These are phyloP conservation scores for Apiospora rasikravindrae DNA, from an alignment of 2,329 filamentous ascomycete genomes.

Conservation along the genomic window DNA sequence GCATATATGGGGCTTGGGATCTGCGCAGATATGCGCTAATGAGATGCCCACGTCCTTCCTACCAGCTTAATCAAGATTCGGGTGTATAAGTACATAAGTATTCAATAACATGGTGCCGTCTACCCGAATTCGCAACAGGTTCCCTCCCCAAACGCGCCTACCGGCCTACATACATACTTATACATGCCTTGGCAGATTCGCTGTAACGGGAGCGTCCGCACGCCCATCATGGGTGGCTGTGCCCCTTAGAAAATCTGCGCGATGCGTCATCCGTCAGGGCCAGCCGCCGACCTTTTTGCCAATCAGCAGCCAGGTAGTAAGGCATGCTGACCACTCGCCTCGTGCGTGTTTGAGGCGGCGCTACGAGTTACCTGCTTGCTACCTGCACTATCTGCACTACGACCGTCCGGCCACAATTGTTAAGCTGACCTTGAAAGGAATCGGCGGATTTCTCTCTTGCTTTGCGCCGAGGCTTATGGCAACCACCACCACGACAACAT, in stretches of 20 bases:
- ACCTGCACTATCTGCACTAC: neutral
- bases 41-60: neutral
- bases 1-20: neutral
- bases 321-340: neutral
- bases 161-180: neutral
- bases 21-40: neutral
- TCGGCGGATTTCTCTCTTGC: neutral
- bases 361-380: neutral
- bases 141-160: neutral
- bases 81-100: neutral
- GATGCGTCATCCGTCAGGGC: neutral
- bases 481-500: neutral
- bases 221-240: neutral
- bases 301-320: neutral
- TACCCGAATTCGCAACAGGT: neutral
- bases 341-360: neutral
- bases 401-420: neutral
- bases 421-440: neutral
- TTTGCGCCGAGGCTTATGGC: neutral
- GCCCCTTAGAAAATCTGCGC: neutral
- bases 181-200: neutral
- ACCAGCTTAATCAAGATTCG: neutral
- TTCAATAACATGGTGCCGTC: neutral
- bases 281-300: neutral
- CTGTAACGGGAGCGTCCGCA: slow-evolving; percentile 7